Percentiles rank a stretch among this genome's conserved stretches.
phyloP scores from a whole-genome alignment of 257 asterid genomes.

The Przewalskia tangutica region DNA sequence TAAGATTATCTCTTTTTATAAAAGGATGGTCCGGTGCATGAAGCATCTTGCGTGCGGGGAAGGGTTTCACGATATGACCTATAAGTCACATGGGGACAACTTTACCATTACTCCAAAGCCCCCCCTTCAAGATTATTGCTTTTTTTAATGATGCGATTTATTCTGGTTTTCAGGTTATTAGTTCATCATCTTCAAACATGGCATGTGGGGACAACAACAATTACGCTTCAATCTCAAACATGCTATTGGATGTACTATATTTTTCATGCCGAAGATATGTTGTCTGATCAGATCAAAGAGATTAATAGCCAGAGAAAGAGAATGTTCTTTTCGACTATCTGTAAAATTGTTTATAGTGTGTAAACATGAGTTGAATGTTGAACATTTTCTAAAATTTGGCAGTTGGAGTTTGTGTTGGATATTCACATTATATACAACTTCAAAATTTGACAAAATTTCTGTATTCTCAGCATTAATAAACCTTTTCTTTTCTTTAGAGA shows the following conservation, averaged over 20 bases:
- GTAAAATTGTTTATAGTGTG: not conserved
- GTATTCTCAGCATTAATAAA: too few relatives aligned
- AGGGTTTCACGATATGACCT: not conserved
- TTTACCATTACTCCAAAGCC: not conserved
- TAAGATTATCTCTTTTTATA: not conserved
- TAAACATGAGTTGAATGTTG: not conserved
- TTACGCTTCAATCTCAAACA: not conserved
- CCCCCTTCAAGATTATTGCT: not conserved
- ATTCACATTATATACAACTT: not conserved
- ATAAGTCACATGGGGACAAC: not conserved
- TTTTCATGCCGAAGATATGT: not conserved
- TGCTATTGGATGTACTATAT: not conserved
- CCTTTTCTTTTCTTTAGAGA: too few relatives aligned
- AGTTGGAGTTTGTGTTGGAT: not conserved
- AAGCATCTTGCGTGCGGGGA: not conserved
- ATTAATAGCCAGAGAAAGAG: not conserved
- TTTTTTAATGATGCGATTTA: not conserved
- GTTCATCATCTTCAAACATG: not conserved
- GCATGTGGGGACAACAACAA: not conserved
- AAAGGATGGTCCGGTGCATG: not conserved
- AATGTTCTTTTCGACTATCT: not conserved
- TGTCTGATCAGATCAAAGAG: not conserved
- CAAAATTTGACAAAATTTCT: not conserved
- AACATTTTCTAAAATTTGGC: not conserved
- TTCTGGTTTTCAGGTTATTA: not conserved